Evolutionary conservation across 148 eudicot genomes (phyloP).

Genomic region (Dianthus caryophyllus): DNA sequence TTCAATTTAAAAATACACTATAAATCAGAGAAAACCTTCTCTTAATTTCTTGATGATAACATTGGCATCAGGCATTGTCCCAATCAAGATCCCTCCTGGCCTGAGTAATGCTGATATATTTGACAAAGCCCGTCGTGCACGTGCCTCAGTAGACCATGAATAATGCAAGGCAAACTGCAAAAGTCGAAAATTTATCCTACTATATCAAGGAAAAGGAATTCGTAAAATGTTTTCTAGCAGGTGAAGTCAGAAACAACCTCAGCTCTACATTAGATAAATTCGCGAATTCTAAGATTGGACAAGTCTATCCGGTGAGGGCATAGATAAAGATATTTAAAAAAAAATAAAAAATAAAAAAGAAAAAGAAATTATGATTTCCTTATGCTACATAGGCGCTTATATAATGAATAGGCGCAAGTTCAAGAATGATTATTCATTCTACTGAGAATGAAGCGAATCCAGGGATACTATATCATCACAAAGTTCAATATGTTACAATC

Average conservation of each 20-base stretch:
- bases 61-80: constrained; percentile 99
- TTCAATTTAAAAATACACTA: background rate
- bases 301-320: too few relatives aligned
- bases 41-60: constrained; percentile 89
- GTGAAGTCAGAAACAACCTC: background rate
- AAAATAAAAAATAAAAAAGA: too few relatives aligned
- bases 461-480: background rate
- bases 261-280: background rate
- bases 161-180: constrained; percentile 99
- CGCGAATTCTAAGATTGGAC: too few relatives aligned
- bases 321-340: too few relatives aligned
- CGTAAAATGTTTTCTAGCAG: background rate
- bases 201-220: background rate
- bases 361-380: too few relatives aligned
- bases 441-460: background rate
- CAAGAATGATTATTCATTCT: background rate
- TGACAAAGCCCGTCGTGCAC: constrained; percentile 93
- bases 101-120: constrained; percentile 95
- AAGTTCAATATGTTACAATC: too few relatives aligned
- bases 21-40: constrained; percentile 48
- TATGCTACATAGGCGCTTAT: too few relatives aligned
- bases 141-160: constrained; percentile 99
- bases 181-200: constrained; percentile 1
- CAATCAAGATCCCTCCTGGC: constrained; percentile 94
- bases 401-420: too few relatives aligned